Evolutionary conservation across 1,139 yeast species (phyloP).

Genomic region (Dujonia santamariae): DNA sequence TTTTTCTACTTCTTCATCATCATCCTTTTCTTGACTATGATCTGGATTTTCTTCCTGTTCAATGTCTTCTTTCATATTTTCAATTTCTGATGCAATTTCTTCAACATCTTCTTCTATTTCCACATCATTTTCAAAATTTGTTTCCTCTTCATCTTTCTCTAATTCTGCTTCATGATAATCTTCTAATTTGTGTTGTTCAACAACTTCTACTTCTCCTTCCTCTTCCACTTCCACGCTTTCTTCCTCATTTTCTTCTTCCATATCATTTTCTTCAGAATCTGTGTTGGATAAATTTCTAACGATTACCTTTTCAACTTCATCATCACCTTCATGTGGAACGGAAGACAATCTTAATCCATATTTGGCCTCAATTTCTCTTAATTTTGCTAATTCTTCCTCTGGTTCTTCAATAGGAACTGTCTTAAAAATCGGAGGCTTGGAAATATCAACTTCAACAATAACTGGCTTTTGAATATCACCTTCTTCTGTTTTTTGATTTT

Average conservation of each 20-base stretch:
- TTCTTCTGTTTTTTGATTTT: neutral
- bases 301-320: conserved; percentile 1
- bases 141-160: conserved; percentile 3
- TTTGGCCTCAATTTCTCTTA: conserved; percentile 30
- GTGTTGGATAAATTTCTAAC: neutral
- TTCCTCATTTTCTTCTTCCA: neutral
- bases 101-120: neutral
- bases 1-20: neutral
- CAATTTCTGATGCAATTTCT: neutral
- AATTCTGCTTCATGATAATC: neutral
- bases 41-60: neutral
- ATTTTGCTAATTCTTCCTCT: conserved; percentile 23
- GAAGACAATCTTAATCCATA: conserved; percentile 31
- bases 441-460: conserved; percentile 1
- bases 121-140: conserved; percentile 1
- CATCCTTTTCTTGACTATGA: neutral
- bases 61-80: neutral
- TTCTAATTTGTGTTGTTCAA: neutral
- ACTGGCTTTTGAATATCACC: neutral
- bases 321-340: conserved; percentile 12
- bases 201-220: neutral
- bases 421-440: conserved; percentile 5
- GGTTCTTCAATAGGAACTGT: conserved; percentile 26
- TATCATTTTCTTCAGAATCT: neutral
- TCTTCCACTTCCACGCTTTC: conserved; percentile 4